A percentile compares a stretch with the other conserved stretches of the same genome.
Evolutionary conservation across 2,329 filamentous ascomycete genomes (phyloP).

Genomic region (Sclerotinia spermophila): DNA sequence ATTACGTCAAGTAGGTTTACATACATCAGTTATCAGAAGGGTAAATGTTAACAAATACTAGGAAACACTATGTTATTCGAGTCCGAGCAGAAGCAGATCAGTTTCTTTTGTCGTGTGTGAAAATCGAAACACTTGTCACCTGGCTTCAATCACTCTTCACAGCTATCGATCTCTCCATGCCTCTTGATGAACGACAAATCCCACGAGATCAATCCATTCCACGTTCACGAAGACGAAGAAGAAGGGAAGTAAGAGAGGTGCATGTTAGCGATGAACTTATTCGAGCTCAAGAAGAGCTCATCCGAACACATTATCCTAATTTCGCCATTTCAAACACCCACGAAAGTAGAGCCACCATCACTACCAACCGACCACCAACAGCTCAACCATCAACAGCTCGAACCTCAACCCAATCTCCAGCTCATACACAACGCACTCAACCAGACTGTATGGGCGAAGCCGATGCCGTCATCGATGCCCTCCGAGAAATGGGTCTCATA

Average conservation of each 20-base stretch:
- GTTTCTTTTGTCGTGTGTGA: constrained; percentile 64
- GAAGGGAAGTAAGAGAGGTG: constrained; percentile 23
- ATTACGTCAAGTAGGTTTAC: constrained; percentile 62
- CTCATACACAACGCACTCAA: neutral
- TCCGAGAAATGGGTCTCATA: constrained; percentile 14
- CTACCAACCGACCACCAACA: neutral
- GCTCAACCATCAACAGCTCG: neutral
- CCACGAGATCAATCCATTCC: constrained; percentile 60
- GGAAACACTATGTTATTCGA: constrained; percentile 61
- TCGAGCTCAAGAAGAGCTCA: constrained; percentile 30
- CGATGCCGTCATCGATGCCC: neutral
- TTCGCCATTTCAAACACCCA: constrained; percentile 14
- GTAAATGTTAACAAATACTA: constrained; percentile 11
- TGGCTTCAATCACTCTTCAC: constrained; percentile 68
- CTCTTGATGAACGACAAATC: constrained; percentile 67
- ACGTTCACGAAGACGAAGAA: constrained; percentile 33
- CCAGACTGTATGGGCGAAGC: neutral
- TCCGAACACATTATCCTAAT: constrained; percentile 27
- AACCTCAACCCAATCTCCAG: neutral
- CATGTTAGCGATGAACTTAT: constrained; percentile 19
- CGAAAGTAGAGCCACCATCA: neutral
- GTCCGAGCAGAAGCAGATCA: constrained; percentile 71
- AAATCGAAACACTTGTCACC: constrained; percentile 61
- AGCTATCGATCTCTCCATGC: constrained; percentile 68
- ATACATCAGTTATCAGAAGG: neutral